These are phyloP conservation scores for Coffea canephora DNA, from an alignment of 257 asterid genomes.

Conservation along the genomic window DNA sequence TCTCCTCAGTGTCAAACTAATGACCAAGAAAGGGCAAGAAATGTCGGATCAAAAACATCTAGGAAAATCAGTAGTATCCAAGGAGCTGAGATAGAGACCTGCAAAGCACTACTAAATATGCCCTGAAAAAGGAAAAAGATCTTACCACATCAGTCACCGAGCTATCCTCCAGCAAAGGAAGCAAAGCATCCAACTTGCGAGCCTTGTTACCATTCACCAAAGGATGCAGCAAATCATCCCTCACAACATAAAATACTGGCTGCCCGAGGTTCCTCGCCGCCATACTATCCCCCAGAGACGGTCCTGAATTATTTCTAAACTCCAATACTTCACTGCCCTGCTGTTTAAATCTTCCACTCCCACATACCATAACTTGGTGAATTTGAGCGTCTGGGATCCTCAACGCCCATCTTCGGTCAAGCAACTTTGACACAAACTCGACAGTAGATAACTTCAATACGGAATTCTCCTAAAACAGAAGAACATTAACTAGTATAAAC, in stretches of 20 bases:
- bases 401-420: constrained; percentile 70
- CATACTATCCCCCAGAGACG: constrained; percentile 42
- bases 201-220: constrained; percentile 92
- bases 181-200: constrained; percentile 79
- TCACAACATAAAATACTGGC: constrained; percentile 69
- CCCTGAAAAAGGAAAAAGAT: neutral
- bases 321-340: constrained; percentile 26
- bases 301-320: constrained; percentile 40
- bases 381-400: constrained; percentile 65
- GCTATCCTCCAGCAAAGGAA: constrained; percentile 76
- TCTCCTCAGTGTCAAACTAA: neutral
- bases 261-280: constrained; percentile 18
- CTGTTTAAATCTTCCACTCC: constrained; percentile 20
- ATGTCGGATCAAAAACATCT: neutral
- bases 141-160: constrained; percentile 81
- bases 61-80: neutral
- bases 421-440: constrained; percentile 46
- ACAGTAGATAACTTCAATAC: constrained; percentile 30
- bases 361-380: constrained; percentile 50
- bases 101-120: neutral
- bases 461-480: neutral
- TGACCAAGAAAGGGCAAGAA: neutral
- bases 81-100: neutral
- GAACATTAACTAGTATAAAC: neutral
- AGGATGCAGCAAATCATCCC: constrained; percentile 93